Conservation (phyloP, 192 early-diverging fungal genomes). For the Backusella sp. region DNA sequence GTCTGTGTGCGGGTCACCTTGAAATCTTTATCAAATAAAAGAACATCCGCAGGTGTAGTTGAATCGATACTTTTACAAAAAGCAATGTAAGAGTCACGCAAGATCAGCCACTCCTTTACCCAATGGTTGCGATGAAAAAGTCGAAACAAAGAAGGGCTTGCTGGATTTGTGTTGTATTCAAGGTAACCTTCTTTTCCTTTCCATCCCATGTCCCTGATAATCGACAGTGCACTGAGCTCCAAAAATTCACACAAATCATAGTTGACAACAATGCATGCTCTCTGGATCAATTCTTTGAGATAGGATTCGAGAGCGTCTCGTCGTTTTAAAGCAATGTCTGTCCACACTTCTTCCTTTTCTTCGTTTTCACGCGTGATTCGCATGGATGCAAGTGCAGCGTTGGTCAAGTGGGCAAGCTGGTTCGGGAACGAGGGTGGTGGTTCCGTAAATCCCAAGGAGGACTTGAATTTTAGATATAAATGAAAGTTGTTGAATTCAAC, state of each 20-base stretch:
- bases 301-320: conserved; percentile 61
- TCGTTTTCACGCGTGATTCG: conserved; percentile 16
- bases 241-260: conserved; percentile 78
- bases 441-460: conserved; percentile 18
- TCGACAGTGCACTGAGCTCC: conserved; percentile 69
- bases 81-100: conserved; percentile 72
- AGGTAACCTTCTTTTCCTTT: conserved; percentile 81
- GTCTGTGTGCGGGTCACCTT: conserved; percentile 16
- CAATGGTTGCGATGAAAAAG: conserved; percentile 35
- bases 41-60: conserved; percentile 43
- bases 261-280: conserved; percentile 57
- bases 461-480: conserved; percentile 46
- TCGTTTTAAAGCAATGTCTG: conserved; percentile 47
- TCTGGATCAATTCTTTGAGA: conserved; percentile 55
- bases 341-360: conserved; percentile 20
- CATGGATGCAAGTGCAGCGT: conserved; percentile 3
- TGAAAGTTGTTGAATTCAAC: conserved; percentile 67
- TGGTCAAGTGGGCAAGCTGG: conserved; percentile 15
- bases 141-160: conserved; percentile 10
- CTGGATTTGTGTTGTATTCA: conserved; percentile 56
- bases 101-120: conserved; percentile 67
- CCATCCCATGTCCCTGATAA: conserved; percentile 80
- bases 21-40: conserved; percentile 52
- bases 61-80: conserved; percentile 48
- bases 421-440: conserved; percentile 30